Percentiles rank a stretch among this genome's conserved stretches.
Evolutionary conservation across 495 filamentous ascomycete genomes (phyloP).

Genomic region (Penicillium antarcticum): DNA sequence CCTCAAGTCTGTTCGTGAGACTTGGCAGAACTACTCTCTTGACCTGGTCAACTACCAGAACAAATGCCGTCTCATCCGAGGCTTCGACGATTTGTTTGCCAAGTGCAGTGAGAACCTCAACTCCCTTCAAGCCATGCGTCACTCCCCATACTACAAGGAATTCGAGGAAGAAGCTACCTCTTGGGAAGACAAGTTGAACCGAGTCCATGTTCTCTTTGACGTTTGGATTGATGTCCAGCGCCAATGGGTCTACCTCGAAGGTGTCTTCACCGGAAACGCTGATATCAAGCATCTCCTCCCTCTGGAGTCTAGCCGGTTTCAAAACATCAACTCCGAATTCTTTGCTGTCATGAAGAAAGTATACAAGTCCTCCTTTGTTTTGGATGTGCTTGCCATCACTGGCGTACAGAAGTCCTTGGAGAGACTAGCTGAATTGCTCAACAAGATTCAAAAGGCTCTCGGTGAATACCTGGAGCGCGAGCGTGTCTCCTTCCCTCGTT

Average conservation of each 20-base stretch:
- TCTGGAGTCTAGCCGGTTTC: constrained; percentile 91
- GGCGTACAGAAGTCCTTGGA: constrained; percentile 95
- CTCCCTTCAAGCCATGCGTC: constrained; percentile 96
- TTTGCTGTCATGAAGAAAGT: constrained; percentile 98
- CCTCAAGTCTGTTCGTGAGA: constrained; percentile 92
- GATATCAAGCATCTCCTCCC: constrained; percentile 98
- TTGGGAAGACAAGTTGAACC: constrained; percentile 98
- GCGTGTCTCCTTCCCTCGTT: constrained; percentile 92
- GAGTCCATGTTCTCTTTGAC: constrained; percentile 95
- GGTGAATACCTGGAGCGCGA: constrained; percentile 98
- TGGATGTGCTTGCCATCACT: constrained; percentile 92
- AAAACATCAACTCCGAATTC: constrained; percentile 99
- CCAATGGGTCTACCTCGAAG: constrained; percentile 99
- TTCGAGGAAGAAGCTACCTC: constrained; percentile 95
- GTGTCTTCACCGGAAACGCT: constrained; percentile 96
- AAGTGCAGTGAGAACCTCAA: constrained; percentile 98
- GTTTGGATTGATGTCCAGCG: constrained; percentile 99
- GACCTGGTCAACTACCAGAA: constrained; percentile 97
- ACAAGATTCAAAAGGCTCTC: constrained; percentile 98
- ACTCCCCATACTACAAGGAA: constrained; percentile 98
- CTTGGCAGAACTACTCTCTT: constrained; percentile 90
- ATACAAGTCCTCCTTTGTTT: constrained; percentile 86
- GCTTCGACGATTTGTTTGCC: constrained; percentile 97
- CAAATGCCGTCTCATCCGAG: constrained; percentile 93
- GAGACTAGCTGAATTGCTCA: constrained; percentile 87